Percentiles rank a stretch among this genome's conserved stretches.
phyloP scores from a whole-genome alignment of 2,329 filamentous ascomycete species.

The Aspergillus fructus region DNA sequence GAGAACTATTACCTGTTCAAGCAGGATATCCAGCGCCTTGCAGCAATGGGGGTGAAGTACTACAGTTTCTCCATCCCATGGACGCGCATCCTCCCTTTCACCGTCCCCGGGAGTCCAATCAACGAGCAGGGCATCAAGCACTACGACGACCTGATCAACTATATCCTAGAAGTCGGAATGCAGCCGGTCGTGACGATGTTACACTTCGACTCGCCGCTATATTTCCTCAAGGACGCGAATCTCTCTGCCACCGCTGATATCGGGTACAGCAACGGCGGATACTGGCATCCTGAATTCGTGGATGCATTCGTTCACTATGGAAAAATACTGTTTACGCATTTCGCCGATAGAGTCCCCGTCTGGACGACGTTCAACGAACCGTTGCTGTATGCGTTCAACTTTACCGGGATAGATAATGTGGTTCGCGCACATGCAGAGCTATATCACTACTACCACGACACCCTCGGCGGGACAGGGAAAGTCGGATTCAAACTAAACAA shows the following conservation, averaged over 20 bases:
- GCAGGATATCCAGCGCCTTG: conserved; percentile 43
- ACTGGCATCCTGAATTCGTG: conserved; percentile 45
- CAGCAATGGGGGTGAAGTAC: conserved; percentile 39
- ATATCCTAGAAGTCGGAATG: conserved; percentile 44
- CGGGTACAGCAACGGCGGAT: conserved; percentile 28
- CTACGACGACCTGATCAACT: conserved; percentile 51
- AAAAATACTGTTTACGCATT: conserved; percentile 38
- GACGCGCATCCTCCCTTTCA: conserved; percentile 52
- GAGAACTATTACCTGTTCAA: conserved; percentile 54
- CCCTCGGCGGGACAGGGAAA: conserved; percentile 45
- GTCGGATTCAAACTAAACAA: conserved; percentile 47
- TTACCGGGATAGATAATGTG: conserved; percentile 52
- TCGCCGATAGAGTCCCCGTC: conserved; percentile 39
- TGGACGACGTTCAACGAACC: conserved; percentile 47
- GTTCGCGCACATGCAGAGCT: conserved; percentile 43
- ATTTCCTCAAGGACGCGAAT: conserved; percentile 23
- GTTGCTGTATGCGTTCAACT: conserved; percentile 38
- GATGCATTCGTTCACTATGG: conserved; percentile 39
- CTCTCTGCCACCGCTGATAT: conserved; percentile 21
- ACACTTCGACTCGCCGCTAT: conserved; percentile 30
- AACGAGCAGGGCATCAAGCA: conserved; percentile 49
- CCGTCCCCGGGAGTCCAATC: conserved; percentile 42
- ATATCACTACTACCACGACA: conserved; percentile 42
- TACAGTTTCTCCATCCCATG: conserved; percentile 50
- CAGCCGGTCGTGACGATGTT: conserved; percentile 46